Percentiles rank a stretch among this genome's conserved stretches.
phyloP scores from a whole-genome alignment of 169 alveolate genomes.

The Babesia bovis region DNA sequence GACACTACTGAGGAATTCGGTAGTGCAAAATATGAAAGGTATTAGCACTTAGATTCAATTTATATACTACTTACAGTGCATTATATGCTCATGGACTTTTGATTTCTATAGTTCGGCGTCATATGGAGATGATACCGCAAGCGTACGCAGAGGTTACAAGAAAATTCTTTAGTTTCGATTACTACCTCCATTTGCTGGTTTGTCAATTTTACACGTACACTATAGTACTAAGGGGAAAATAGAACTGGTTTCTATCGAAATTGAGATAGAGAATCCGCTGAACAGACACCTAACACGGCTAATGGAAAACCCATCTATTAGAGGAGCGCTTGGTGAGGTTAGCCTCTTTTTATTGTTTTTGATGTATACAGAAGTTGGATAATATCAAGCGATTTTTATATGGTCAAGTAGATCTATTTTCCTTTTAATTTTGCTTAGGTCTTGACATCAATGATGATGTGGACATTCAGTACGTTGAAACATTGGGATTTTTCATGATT shows the following conservation, averaged over 20 bases:
- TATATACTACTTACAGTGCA: constrained; percentile 4
- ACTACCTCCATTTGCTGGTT: constrained; percentile 46
- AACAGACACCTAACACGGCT: constrained; percentile 4
- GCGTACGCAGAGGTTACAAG: background rate
- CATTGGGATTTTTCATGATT: background rate
- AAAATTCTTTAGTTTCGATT: constrained; percentile 13
- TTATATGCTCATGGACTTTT: constrained; percentile 30
- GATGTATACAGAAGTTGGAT: constrained; percentile 2
- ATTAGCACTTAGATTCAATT: background rate
- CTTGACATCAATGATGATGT: background rate
- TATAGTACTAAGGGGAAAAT: constrained; percentile 20
- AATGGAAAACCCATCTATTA: constrained; percentile 1
- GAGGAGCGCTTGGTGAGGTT: constrained; percentile 13
- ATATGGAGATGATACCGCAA: background rate
- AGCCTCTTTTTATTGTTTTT: background rate
- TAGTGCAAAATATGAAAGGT: constrained; percentile 3
- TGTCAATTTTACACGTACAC: background rate
- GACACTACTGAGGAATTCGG: background rate
- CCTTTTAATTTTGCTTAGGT: background rate
- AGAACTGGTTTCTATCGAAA: constrained; percentile 54
- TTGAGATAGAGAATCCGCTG: constrained; percentile 55
- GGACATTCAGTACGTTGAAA: background rate
- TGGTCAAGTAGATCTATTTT: constrained; percentile 1
- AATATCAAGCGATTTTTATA: constrained; percentile 3
- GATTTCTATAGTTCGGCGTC: background rate